Evolutionary conservation across 257 asterid species (phyloP).

Genomic region (Solanum piurae): DNA sequence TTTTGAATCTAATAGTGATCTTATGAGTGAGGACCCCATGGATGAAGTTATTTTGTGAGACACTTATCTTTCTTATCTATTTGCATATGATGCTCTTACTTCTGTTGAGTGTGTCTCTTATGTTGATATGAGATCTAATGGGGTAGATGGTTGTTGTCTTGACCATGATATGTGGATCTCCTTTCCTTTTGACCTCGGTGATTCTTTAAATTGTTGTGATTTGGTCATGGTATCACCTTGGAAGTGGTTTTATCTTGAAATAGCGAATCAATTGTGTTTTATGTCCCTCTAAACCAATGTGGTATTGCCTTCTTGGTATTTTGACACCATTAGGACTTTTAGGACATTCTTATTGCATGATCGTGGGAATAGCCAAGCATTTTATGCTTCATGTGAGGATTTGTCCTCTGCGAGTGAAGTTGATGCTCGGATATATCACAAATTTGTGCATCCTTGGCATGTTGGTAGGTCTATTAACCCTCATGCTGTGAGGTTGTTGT

Average conservation of each 20-base stretch:
- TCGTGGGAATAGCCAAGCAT: background rate
- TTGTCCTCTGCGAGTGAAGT: background rate
- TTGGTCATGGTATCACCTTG: background rate
- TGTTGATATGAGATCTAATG: background rate
- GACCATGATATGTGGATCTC: background rate
- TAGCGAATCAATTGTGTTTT: background rate
- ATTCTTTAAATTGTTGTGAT: background rate
- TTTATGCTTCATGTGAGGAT: background rate
- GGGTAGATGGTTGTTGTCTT: background rate
- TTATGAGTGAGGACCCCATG: background rate
- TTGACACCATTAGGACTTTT: background rate
- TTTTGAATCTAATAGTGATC: background rate
- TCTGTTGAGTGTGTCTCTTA: background rate
- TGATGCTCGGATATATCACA: background rate
- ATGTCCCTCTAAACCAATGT: background rate
- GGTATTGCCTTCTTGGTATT: background rate
- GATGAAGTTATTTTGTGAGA: background rate
- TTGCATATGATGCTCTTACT: background rate
- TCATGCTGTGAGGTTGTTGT: background rate
- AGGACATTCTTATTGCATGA: background rate
- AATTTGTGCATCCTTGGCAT: background rate
- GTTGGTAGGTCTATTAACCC: background rate
- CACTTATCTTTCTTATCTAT: background rate
- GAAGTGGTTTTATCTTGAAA: background rate
- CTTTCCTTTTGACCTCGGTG: background rate